Conservation (phyloP, 2,329 filamentous ascomycete genomes). For the Calonectria crousiana region DNA sequence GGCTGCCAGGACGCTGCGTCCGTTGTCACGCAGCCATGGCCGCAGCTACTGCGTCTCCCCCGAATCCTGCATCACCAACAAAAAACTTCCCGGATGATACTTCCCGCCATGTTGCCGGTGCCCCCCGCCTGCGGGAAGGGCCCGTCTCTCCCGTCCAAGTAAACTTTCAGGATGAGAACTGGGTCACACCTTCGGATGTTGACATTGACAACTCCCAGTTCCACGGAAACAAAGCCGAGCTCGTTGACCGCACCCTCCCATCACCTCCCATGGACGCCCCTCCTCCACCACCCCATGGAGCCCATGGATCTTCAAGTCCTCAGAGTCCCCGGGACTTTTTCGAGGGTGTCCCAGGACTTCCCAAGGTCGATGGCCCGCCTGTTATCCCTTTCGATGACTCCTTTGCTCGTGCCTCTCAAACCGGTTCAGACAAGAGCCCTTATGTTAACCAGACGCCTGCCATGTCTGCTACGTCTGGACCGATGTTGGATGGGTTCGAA, state of each 20-base stretch:
- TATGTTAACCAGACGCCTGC: constrained; percentile 31
- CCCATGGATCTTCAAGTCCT: constrained; percentile 25
- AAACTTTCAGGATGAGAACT: constrained; percentile 66
- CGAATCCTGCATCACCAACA: constrained; percentile 44
- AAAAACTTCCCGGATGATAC: constrained; percentile 39
- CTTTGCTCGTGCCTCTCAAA: not conserved
- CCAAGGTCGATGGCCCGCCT: constrained; percentile 14
- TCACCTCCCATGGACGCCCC: constrained; percentile 48
- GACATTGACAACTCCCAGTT: constrained; percentile 60
- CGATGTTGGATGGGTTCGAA: constrained; percentile 45
- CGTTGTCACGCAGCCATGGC: constrained; percentile 45
- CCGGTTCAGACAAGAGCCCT: constrained; percentile 26
- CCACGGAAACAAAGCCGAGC: constrained; percentile 40
- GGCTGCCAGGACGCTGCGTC: constrained; percentile 28
- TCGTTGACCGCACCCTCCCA: constrained; percentile 40
- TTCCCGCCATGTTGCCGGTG: constrained; percentile 49
- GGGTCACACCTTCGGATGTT: constrained; percentile 64
- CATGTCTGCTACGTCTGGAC: constrained; percentile 31
- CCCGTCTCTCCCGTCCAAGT: constrained; percentile 69
- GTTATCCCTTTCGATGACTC: constrained; percentile 18
- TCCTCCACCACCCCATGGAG: constrained; percentile 50
- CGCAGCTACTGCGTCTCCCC: constrained; percentile 50
- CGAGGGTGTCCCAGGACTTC: constrained; percentile 12
- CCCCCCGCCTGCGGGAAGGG: constrained; percentile 62
- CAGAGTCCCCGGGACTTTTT: constrained; percentile 28